Evolutionary conservation across 164 flowering plant genomes (phyloP).

Genomic region (Magnolia officinalis): DNA sequence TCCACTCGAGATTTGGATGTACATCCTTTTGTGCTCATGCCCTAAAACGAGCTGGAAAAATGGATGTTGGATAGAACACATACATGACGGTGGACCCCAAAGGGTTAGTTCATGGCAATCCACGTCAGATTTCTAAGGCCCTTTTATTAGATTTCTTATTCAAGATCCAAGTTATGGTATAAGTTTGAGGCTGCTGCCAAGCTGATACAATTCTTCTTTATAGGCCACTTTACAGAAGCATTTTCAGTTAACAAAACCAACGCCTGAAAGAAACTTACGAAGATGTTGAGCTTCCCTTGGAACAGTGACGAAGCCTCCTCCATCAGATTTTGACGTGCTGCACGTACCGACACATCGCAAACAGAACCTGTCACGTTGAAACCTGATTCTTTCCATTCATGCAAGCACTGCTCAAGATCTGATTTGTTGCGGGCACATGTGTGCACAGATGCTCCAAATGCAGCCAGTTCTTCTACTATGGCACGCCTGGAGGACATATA

Average conservation of each 20-base stretch:
- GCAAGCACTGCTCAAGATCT: constrained; percentile 26
- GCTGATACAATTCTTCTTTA: too few relatives aligned
- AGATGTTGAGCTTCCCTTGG: constrained; percentile 49
- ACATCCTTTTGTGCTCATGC: too few relatives aligned
- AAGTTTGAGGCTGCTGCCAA: too few relatives aligned
- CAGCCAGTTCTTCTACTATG: constrained; percentile 55
- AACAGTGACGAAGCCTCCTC: constrained; percentile 33
- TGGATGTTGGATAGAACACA: too few relatives aligned
- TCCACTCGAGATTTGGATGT: too few relatives aligned
- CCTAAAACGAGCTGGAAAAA: too few relatives aligned
- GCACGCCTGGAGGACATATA: constrained; percentile 27
- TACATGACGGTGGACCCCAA: too few relatives aligned
- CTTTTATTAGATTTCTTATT: too few relatives aligned
- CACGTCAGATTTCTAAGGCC: too few relatives aligned
- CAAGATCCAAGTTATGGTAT: too few relatives aligned
- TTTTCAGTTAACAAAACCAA: neutral
- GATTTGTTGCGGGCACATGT: constrained; percentile 43
- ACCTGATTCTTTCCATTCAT: constrained; percentile 36
- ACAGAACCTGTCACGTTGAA: constrained; percentile 40
- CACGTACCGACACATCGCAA: constrained; percentile 36
- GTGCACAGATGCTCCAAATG: constrained; percentile 43
- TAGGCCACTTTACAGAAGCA: neutral
- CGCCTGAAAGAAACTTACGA: constrained; percentile 9
- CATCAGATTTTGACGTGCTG: constrained; percentile 40
- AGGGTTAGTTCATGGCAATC: too few relatives aligned